Conservation (phyloP, 2,329 filamentous ascomycete genomes). For the Ophiocordyceps camponoti-floridani region DNA sequence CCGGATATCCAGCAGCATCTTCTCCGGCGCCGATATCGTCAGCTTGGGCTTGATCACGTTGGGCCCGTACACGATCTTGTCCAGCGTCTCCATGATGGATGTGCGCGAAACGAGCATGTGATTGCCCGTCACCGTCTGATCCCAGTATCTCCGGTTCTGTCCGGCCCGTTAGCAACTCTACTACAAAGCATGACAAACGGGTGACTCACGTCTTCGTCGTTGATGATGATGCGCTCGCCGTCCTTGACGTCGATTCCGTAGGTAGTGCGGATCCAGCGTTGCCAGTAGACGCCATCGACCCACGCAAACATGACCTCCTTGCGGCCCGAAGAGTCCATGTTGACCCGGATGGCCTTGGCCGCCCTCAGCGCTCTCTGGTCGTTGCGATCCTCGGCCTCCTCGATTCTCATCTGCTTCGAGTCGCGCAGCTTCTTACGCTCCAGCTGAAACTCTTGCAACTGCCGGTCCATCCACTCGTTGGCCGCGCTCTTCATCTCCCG, state of each 20-base stretch:
- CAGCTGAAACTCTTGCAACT: slow-evolving; percentile 77
- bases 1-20: slow-evolving; percentile 51
- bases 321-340: slow-evolving; percentile 71
- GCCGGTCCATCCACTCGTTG: slow-evolving; percentile 95
- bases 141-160: slow-evolving; percentile 89
- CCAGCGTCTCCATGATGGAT: slow-evolving; percentile 74
- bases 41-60: slow-evolving; percentile 60
- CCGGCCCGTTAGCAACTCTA: neutral
- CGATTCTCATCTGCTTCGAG: slow-evolving; percentile 84
- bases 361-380: slow-evolving; percentile 73
- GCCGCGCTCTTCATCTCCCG: slow-evolving; percentile 91
- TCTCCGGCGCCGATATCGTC: slow-evolving; percentile 54
- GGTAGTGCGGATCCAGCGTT: slow-evolving; percentile 87
- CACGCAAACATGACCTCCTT: slow-evolving; percentile 91
- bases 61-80: slow-evolving; percentile 49
- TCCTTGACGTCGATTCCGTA: slow-evolving; percentile 81
- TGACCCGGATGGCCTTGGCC: slow-evolving; percentile 82
- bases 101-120: slow-evolving; percentile 78
- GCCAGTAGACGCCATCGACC: slow-evolving; percentile 96
- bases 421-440: slow-evolving; percentile 87
- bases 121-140: slow-evolving; percentile 74
- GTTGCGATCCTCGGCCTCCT: slow-evolving; percentile 85
- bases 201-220: slow-evolving; percentile 78
- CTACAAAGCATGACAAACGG: neutral
- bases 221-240: slow-evolving; percentile 86